Base-by-base conservation (phyloP, 495 filamentous ascomycete genomes). In the Sordaria brevicollis region DNA sequence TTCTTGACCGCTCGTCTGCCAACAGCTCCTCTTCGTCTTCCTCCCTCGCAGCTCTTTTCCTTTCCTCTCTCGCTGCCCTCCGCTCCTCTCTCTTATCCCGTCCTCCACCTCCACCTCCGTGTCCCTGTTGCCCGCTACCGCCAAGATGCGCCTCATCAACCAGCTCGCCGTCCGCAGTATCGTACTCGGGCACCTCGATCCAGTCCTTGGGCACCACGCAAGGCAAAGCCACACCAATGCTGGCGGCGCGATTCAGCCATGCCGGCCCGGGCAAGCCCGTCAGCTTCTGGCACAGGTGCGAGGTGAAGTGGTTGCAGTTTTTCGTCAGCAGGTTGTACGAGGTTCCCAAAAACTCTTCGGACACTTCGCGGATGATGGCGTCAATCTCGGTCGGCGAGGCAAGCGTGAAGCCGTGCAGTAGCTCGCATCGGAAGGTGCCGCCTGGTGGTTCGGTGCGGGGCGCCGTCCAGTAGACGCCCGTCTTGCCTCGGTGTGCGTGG, bases 281-380 rank as follows among this genome's bases (percentile, higher is more conserved):
- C 49, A 94, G 80, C 71, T 84, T 82, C 73, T 87, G 78, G 75
- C 89, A 91, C 35, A 94, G 84, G 66, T 89, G 83, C 33, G 84
- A 85, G 10, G 92, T 92, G 78, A 93, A 93, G 74, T 93, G 91
- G 73, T 94, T 93, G 82, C 92, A 94, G 75, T 94, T 94, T 65
- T 86, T 86, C 29, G 88, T 91, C 33, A 94, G 83, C 7, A 94
- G 83, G 72, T 93, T 93, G 77, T 94, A 94, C 11, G 82, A 81
- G 1, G 88, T 87, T 17, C 92, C 92, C 33, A 85, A 81, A 72
- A 93, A 94, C 69, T 86, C 82, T 35, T 89, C 84, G 0, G 87
- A 89, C 6, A 87, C 89, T 74, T 88, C 84, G 71, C 82, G 83
- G 15, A 94, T 84, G 43, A 90, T 87, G 29, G 79, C 73, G 34